These are phyloP conservation scores for Xerocomellus intermedius DNA, from an alignment of 768 basidiomycete genomes.

Conservation along the genomic window DNA sequence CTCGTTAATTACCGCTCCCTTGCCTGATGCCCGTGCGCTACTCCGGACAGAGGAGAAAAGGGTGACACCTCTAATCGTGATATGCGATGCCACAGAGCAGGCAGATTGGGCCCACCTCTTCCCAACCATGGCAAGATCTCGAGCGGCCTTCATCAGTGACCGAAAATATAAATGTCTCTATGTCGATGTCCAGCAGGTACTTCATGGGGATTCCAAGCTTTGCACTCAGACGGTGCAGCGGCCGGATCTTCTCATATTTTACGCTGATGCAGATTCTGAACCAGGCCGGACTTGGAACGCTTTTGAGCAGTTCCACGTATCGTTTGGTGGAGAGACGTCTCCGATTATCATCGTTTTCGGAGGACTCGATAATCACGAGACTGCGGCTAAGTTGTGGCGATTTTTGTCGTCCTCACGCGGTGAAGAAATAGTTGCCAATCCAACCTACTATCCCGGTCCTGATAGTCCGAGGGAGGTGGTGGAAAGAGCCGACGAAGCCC, in stretches of 20 bases:
- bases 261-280: conserved; percentile 10
- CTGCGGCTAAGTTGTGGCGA: conserved; percentile 15
- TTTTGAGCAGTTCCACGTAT: conserved; percentile 18
- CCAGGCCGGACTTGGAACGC: conserved; percentile 10
- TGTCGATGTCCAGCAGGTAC: conserved; percentile 1
- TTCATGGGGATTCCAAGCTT: background rate
- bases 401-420: conserved; percentile 9
- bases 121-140: conserved; percentile 2
- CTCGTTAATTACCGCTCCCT: conserved; percentile 14
- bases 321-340: conserved; percentile 17
- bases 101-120: background rate
- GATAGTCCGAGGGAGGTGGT: conserved; percentile 9
- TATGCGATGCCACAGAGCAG: conserved; percentile 16
- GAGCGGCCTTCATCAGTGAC: background rate
- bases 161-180: conserved; percentile 15
- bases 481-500: conserved; percentile 17
- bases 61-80: conserved; percentile 11
- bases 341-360: conserved; percentile 23
- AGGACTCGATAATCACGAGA: conserved; percentile 16
- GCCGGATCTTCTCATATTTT: conserved; percentile 26
- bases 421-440: conserved; percentile 17
- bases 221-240: conserved; percentile 1
- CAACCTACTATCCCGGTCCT: conserved; percentile 20
- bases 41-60: conserved; percentile 11
- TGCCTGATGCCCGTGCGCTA: conserved; percentile 22